A percentile compares a stretch with the other conserved stretches of the same genome.
Evolutionary conservation across 140 eudicot species (phyloP).

Genomic region (Bidens hawaiensis): DNA sequence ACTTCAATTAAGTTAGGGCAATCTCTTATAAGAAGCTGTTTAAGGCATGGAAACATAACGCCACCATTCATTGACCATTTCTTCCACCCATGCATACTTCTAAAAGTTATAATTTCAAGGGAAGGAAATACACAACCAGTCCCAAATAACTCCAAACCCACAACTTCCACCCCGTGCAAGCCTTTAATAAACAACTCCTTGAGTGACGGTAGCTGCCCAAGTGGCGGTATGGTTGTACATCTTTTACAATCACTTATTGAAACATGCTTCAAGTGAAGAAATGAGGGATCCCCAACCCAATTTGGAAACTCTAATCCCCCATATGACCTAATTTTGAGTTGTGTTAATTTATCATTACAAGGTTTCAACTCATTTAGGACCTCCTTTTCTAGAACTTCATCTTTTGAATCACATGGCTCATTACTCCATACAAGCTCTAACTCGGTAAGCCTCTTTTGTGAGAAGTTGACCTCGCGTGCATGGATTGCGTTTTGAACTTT

Average conservation of each 20-base stretch:
- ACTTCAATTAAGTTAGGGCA: constrained; percentile 15
- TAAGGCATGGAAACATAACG: constrained; percentile 2
- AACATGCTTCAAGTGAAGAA: neutral
- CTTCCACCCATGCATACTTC: neutral
- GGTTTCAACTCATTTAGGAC: constrained; percentile 5
- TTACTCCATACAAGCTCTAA: neutral
- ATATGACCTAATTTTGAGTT: neutral
- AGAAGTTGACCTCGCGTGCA: neutral
- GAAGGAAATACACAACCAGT: neutral
- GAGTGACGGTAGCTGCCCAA: neutral
- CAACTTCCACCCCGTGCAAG: neutral
- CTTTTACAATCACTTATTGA: neutral
- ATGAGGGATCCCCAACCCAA: constrained; percentile 3
- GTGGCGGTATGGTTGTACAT: neutral
- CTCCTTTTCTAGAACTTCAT: neutral
- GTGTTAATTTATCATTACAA: neutral
- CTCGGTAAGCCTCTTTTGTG: neutral
- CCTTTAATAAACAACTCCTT: neutral
- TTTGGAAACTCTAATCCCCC: constrained; percentile 12
- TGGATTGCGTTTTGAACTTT: neutral
- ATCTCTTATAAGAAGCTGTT: neutral
- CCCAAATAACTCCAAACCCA: neutral
- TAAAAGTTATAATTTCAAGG: neutral
- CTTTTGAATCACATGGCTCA: neutral
- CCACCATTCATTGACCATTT: constrained; percentile 11